Base-by-base conservation (phyloP, 306 rosid genomes). In the Acacia crassicarpa region DNA sequence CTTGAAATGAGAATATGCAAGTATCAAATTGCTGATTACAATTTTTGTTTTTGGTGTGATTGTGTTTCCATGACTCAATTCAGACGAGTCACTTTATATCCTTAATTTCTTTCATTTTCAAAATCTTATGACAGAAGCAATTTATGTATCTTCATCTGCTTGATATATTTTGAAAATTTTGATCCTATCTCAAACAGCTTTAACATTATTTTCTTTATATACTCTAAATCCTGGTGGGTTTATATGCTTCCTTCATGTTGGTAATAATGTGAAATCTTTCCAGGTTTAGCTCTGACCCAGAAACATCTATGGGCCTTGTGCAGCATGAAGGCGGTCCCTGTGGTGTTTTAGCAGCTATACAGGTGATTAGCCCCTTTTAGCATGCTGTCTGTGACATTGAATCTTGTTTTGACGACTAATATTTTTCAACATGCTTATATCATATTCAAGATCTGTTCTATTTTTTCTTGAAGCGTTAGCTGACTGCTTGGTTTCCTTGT, bases 241-340 rank as follows among this genome's bases (percentile, higher is more conserved):
- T 81, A 74, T 80, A 27, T 82, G 16, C 81, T 72, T 83, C 54
- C 81, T 82, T 67, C 63, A 54, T 67, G 53, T 78, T 84, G 86
- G 87, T 88, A 80, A 86, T 85, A 53, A 72, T 38, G n/a, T 83
- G 69, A 70, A 79, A 68, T 81, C 84, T 81, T 80, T 86, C 65
- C 70, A 94, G 98, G 89, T 94, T 92, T 90, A 87, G 90, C 86
- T 84, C 87, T 81, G 90, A 87, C 84, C 85, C 84, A 69, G 87
- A 83, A 88, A 95, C 99, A 79, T 89, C 91, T 66, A 95, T 93
- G 91, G 99, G 99, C 75, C 89, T 95, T 74, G 99, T 95, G 91
- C 99, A 95, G 91, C 96, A 93, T 89, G 98, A 95, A 95, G 99
- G 99, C 69, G 98, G 99, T 80, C 99, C 99, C 74, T 95, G 99